Conservation (phyloP, 164 flowering plant species). For the Berberis vulgaris region DNA sequence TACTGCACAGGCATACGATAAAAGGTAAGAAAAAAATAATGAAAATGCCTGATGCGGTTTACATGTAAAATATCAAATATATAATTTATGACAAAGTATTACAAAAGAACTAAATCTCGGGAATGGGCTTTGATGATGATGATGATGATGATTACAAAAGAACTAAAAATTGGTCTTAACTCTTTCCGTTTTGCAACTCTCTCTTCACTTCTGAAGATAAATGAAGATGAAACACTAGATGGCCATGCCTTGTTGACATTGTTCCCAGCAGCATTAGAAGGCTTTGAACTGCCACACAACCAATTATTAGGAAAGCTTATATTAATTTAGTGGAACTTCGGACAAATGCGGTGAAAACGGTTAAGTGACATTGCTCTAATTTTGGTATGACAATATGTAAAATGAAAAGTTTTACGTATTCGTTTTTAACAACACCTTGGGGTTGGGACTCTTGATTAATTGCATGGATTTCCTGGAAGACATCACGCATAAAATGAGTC, state of each 20-base stretch:
- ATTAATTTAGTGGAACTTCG: too few species aligned
- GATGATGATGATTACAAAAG: constrained; percentile 34
- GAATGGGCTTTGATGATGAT: too few species aligned
- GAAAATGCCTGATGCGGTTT: background rate
- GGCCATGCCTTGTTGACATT: constrained; percentile 23
- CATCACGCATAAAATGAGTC: constrained; percentile 5
- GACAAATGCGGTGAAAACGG: too few species aligned
- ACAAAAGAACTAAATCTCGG: constrained; percentile 13
- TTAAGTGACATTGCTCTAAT: too few species aligned
- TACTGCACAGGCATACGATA: constrained; percentile 21
- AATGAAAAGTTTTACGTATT: too few species aligned
- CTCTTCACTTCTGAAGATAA: constrained; percentile 78
- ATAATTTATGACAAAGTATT: constrained; percentile 52
- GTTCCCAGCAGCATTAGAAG: constrained; percentile 26
- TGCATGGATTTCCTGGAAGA: constrained; percentile 25
- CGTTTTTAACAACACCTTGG: too few species aligned
- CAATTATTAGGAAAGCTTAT: background rate
- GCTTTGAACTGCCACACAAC: constrained; percentile 28
- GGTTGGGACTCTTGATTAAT: constrained; percentile 9
- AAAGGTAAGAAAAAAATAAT: background rate
- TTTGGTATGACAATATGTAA: too few species aligned
- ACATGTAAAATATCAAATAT: background rate
- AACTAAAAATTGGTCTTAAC: constrained; percentile 34
- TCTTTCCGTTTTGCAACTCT: constrained; percentile 83
- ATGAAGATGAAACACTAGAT: constrained; percentile 36